Evolutionary conservation across 768 basidiomycete genomes (phyloP).

Genomic region (Hortiboletus flavorubellus): DNA sequence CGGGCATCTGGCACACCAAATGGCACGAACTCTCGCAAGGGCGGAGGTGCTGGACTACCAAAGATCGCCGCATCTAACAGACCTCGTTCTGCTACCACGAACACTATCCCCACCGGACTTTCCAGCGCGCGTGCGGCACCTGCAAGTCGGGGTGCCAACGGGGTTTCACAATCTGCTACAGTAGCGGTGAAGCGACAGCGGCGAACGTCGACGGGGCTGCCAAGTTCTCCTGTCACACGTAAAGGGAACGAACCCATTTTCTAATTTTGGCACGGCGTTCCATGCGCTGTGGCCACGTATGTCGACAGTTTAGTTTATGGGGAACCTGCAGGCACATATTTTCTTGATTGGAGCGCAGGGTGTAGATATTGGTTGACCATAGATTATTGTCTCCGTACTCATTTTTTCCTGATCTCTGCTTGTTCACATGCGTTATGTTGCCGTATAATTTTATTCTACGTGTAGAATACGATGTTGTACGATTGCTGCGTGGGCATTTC

Average conservation of each 20-base stretch:
- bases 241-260: slow-evolving; percentile 24
- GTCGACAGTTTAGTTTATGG: slow-evolving; percentile 16
- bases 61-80: slow-evolving; percentile 75
- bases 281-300: background rate
- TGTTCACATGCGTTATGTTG: slow-evolving; percentile 27
- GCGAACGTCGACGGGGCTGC: slow-evolving; percentile 64
- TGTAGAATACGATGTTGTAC: slow-evolving; percentile 30
- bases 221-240: slow-evolving; percentile 36
- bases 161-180: slow-evolving; percentile 17
- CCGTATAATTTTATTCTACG: slow-evolving; percentile 31
- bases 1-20: slow-evolving; percentile 76
- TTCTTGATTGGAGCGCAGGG: slow-evolving; percentile 33
- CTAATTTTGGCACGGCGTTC: slow-evolving; percentile 9
- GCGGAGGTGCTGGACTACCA: slow-evolving; percentile 50
- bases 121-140: slow-evolving; percentile 40
- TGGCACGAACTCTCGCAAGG: slow-evolving; percentile 57
- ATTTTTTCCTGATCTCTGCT: slow-evolving; percentile 4
- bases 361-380: slow-evolving; percentile 31
- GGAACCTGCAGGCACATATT: slow-evolving; percentile 28
- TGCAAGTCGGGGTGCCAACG: slow-evolving; percentile 24
- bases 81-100: slow-evolving; percentile 68
- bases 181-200: slow-evolving; percentile 74
- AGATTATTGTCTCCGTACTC: slow-evolving; percentile 32
- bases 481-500: slow-evolving; percentile 20
- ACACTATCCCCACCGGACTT: slow-evolving; percentile 48